phyloP scores from a whole-genome alignment of 108 stramenopile genomes.

The Poteriospumella lacustris region DNA sequence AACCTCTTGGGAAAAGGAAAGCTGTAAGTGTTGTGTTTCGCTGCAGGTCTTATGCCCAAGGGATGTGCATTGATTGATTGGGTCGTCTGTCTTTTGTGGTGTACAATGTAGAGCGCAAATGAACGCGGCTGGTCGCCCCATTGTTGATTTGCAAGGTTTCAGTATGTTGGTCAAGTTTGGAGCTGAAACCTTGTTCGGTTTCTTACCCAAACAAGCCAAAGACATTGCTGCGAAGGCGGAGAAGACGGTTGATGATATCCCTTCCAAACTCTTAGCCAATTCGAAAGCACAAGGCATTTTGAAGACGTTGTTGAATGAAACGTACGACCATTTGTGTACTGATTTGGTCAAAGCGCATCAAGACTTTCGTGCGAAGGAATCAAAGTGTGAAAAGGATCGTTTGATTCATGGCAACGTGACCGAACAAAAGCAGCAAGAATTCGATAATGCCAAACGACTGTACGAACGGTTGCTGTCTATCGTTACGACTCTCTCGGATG shows the following conservation, averaged over 20 bases:
- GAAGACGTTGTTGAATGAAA: constrained; percentile 60
- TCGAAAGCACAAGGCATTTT: neutral
- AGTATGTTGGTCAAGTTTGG: constrained; percentile 19
- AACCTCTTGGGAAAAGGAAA: neutral
- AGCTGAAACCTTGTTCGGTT: neutral
- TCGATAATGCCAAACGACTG: constrained; percentile 72
- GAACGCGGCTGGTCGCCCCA: neutral
- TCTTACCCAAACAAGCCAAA: neutral
- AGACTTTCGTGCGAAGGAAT: constrained; percentile 70
- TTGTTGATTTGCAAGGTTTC: constrained; percentile 14
- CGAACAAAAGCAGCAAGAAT: constrained; percentile 77
- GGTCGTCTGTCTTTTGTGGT: neutral
- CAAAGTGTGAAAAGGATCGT: constrained; percentile 76
- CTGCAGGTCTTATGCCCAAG: no score
- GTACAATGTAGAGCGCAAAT: neutral
- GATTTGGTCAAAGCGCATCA: constrained; percentile 69
- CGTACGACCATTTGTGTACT: constrained; percentile 59
- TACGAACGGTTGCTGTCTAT: constrained; percentile 68
- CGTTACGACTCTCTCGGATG: constrained; percentile 69
- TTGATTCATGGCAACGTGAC: constrained; percentile 70
- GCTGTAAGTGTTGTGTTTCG: no score
- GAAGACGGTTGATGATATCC: constrained; percentile 16
- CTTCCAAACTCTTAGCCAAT: neutral
- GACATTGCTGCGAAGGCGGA: neutral
- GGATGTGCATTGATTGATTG: no score